phyloP scores from a whole-genome alignment of 1,284 basidiomycete species.

The Xerocomus cyaneibrunnescens region DNA sequence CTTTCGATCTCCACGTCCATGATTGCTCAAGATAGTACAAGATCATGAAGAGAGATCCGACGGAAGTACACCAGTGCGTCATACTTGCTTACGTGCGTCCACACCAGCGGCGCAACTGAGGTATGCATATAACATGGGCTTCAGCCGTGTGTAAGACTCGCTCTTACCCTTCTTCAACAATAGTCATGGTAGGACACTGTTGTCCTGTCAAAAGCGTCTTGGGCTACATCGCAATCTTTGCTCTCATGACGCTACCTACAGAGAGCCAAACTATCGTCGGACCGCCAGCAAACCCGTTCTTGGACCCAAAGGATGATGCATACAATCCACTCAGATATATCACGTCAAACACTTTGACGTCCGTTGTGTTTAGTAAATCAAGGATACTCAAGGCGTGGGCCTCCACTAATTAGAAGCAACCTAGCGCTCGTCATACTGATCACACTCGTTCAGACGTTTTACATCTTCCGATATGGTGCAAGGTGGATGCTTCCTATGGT shows the following conservation, averaged over 20 bases:
- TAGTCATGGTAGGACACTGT: conserved; percentile 3
- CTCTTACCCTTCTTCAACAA: background rate
- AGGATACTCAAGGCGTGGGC: background rate
- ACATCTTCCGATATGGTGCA: conserved; percentile 50
- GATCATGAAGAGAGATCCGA: background rate
- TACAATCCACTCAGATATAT: conserved; percentile 64
- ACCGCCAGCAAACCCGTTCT: conserved; percentile 39
- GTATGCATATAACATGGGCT: background rate
- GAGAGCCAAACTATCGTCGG: conserved; percentile 2
- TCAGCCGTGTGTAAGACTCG: background rate
- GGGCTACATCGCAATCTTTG: background rate
- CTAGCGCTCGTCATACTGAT: conserved; percentile 43
- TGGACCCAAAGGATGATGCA: conserved; percentile 53
- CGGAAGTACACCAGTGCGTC: background rate
- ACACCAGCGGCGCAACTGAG: background rate
- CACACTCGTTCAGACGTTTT: conserved; percentile 51
- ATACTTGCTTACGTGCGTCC: background rate
- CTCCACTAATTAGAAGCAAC: background rate
- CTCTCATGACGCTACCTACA: background rate
- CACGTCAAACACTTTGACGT: conserved; percentile 55
- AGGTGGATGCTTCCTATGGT: conserved; percentile 65
- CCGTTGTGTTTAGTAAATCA: conserved; percentile 49
- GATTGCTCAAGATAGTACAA: background rate
- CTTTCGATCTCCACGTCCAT: no score
- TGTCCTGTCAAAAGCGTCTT: background rate